Percentiles rank a stretch among this genome's conserved stretches.
These are phyloP conservation scores for Trebouxia sp. DNA, from an alignment of 139 green algal genomes.

Conservation along the genomic window DNA sequence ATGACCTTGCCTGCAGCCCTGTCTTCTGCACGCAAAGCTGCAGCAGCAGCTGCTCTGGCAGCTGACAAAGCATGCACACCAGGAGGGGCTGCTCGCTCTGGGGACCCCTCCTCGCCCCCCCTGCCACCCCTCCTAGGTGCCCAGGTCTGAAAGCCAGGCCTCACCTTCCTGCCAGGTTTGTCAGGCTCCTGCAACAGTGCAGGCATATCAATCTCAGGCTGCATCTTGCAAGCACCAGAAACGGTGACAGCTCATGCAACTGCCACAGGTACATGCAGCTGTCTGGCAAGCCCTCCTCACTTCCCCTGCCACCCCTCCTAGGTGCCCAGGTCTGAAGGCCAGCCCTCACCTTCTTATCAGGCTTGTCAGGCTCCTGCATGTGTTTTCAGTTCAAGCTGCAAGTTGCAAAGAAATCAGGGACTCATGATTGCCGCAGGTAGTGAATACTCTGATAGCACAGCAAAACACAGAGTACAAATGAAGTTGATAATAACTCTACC, in stretches of 20 bases:
- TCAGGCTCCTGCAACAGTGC: too few species aligned
- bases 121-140: background rate
- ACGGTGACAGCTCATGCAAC: background rate
- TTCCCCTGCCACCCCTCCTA: background rate
- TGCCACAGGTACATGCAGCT: background rate
- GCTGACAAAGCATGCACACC: background rate
- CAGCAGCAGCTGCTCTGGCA: constrained; percentile 14
- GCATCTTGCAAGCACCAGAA: too few species aligned
- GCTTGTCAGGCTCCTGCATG: constrained; percentile 4
- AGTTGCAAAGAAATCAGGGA: too few species aligned
- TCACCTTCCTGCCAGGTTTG: background rate
- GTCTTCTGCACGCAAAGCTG: constrained; percentile 1
- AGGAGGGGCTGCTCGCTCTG: background rate
- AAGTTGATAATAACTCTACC: too few species aligned
- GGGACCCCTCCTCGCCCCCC: background rate
- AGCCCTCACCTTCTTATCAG: background rate
- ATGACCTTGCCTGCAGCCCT: background rate
- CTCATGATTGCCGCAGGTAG: too few species aligned
- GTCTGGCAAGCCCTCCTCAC: background rate
- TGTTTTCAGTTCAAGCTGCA: too few species aligned
- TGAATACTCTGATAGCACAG: too few species aligned
- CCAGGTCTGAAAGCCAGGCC: constrained; percentile 7
- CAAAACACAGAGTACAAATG: too few species aligned
- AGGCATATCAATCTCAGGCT: too few species aligned
- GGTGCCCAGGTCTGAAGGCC: background rate